Base-by-base conservation (phyloP, 2,329 filamentous ascomycete species). In the Claviceps arundinis region DNA sequence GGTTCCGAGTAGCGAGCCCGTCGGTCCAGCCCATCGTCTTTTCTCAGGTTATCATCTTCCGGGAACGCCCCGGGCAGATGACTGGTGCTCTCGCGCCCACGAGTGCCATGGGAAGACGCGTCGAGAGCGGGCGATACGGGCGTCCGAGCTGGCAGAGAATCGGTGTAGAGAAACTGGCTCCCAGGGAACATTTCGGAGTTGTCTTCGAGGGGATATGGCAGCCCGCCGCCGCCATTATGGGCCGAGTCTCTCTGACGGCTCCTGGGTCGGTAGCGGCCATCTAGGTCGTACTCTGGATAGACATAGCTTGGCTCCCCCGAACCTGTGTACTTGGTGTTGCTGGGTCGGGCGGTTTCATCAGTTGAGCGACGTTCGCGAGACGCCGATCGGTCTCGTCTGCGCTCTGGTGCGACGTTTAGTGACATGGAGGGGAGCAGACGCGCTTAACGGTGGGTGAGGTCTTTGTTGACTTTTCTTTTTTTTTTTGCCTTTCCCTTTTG, bases 371-470 rank as follows among this genome's bases (percentile, higher is more conserved):
- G 61, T 52, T 66, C 64, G 55, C 65, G 62, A 66, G 72, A 60
- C 63, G 68, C 69, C 50, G 75, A 74, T 50, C 74, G 74, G 48
- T 67, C 71, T 51, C 72, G 70, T 46, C 69, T 69, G 48, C 65
- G 64, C 53, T 62, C 62, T 52, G 72, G 70, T 54, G 74, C 72
- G 50, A 76, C 71, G 52, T 70, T 67, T 45, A 78, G 68, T 58
- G 77, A 78, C 76, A 80, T 80, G 59, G 54, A 59, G 50, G 13
- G 22, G 37, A 5, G 45, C 13, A 19, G 22, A 30, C 45, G 9
- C 11, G n/a, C 11, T n/a, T 44, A 19, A 9, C 40, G 19, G 37
- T 5, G 6, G 45, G 1, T n/a, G 19, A 30, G 24, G 37, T 30
- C 16, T 34, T 14, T 40, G 19, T 17, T 16, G 30, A 34, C 1